Evolutionary conservation across 2,329 filamentous ascomycete species (phyloP).

Genomic region (Pezicula radicicola): DNA sequence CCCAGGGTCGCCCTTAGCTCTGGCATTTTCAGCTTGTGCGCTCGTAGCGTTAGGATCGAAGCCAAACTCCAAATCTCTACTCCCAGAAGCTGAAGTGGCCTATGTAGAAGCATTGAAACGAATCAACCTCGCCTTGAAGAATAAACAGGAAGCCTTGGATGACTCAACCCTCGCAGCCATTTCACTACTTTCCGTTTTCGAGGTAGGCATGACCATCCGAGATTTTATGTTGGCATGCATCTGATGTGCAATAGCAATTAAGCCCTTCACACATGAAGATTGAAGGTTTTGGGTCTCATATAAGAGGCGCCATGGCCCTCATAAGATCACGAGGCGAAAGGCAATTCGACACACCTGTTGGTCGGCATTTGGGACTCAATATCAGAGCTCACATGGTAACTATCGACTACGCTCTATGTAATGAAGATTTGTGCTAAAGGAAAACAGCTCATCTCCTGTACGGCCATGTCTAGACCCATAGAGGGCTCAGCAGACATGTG

Average conservation of each 20-base stretch:
- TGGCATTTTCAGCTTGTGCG: conserved; percentile 53
- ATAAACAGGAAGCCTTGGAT: conserved; percentile 42
- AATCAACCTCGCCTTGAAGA: conserved; percentile 48
- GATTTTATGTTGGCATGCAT: not conserved
- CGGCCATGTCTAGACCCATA: conserved; percentile 48
- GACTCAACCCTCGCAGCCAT: conserved; percentile 57
- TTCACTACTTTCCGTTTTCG: conserved; percentile 56
- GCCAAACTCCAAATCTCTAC: conserved; percentile 28
- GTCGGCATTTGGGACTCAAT: conserved; percentile 53
- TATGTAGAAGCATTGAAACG: conserved; percentile 51
- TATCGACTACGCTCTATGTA: not conserved
- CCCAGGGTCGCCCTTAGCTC: conserved; percentile 42
- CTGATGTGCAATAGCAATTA: conserved; percentile 32
- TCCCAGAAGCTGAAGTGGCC: conserved; percentile 41
- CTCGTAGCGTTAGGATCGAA: conserved; percentile 53
- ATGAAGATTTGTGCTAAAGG: conserved; percentile 24
- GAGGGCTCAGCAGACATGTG: conserved; percentile 55
- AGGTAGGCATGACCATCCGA: conserved; percentile 32
- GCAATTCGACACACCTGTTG: conserved; percentile 47
- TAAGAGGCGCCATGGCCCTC: conserved; percentile 56
- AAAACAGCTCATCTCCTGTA: conserved; percentile 53
- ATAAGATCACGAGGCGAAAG: conserved; percentile 51
- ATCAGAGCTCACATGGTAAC: conserved; percentile 57
- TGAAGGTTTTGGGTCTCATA: conserved; percentile 57
- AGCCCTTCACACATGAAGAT: conserved; percentile 50